Evolutionary conservation across 2,329 filamentous ascomycete genomes (phyloP).

Genomic region (Hirsutella thompsonii): DNA sequence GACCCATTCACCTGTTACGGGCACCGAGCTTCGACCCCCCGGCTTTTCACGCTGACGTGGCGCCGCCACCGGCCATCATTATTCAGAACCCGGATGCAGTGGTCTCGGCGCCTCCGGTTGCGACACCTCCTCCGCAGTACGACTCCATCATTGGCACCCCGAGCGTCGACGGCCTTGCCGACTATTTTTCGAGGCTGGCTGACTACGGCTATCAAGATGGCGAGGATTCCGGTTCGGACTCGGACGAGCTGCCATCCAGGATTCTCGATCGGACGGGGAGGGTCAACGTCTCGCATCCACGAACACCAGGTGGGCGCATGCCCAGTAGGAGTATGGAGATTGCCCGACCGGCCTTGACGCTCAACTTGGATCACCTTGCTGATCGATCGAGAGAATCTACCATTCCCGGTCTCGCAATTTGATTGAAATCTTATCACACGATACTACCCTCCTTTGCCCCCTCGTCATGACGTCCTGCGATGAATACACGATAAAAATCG

Average conservation of each 20-base stretch:
- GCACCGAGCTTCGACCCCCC: constrained; percentile 81
- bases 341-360: constrained; percentile 19
- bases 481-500: neutral
- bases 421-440: neutral
- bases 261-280: constrained; percentile 38
- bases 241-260: constrained; percentile 29
- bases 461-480: neutral
- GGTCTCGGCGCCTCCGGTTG: constrained; percentile 20
- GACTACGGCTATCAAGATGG: constrained; percentile 45
- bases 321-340: constrained; percentile 46
- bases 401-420: neutral
- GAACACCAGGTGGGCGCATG: constrained; percentile 39
- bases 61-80: constrained; percentile 20
- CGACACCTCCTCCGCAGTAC: constrained; percentile 78
- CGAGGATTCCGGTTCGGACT: constrained; percentile 27
- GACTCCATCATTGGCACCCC: constrained; percentile 61
- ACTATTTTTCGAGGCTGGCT: constrained; percentile 75
- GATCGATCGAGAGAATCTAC: neutral
- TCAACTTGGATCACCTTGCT: neutral
- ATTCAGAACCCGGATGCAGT: constrained; percentile 8
- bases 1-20: constrained; percentile 76
- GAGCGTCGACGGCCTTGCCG: constrained; percentile 58
- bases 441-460: no score
- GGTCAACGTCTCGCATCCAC: constrained; percentile 44
- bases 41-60: constrained; percentile 63